Conservation (phyloP, 176 grass and related monocot genomes). For the Zoysia pacifica region DNA sequence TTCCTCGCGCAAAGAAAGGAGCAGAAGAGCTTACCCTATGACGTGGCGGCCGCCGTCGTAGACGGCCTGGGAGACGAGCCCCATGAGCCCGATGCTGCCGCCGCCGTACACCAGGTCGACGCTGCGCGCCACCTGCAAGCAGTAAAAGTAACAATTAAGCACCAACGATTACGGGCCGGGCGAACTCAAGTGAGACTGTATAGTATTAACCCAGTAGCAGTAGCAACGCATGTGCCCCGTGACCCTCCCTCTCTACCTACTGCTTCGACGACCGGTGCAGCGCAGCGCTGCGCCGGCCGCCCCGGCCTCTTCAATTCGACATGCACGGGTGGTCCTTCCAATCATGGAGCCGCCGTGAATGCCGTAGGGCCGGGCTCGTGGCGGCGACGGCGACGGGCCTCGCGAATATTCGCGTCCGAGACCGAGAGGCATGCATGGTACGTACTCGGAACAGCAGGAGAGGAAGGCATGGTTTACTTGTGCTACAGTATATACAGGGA, state of each 20-base stretch:
- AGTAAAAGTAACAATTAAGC: background rate
- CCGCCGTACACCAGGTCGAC: conserved; percentile 99
- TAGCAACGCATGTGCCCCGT: too few species aligned
- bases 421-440: too few species aligned
- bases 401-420: background rate
- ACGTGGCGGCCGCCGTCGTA: conserved; percentile 94
- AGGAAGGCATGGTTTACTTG: too few species aligned
- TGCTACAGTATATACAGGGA: too few species aligned
- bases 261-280: background rate
- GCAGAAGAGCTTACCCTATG: conserved; percentile 52
- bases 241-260: too few species aligned
- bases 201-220: background rate
- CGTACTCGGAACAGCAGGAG: too few species aligned
- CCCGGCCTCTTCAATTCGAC: background rate
- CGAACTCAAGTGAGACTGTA: background rate
- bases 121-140: conserved; percentile 70
- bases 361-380: conserved; percentile 2
- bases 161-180: background rate
- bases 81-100: conserved; percentile 94
- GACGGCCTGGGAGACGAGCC: conserved; percentile 91
- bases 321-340: background rate
- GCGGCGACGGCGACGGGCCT: background rate
- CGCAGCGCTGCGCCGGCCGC: background rate
- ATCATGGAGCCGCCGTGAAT: conserved; percentile 20
- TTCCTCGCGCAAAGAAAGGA: background rate